These are phyloP conservation scores for Taiozyma sp. DNA, from an alignment of 1,139 yeast species.

Conservation along the genomic window DNA sequence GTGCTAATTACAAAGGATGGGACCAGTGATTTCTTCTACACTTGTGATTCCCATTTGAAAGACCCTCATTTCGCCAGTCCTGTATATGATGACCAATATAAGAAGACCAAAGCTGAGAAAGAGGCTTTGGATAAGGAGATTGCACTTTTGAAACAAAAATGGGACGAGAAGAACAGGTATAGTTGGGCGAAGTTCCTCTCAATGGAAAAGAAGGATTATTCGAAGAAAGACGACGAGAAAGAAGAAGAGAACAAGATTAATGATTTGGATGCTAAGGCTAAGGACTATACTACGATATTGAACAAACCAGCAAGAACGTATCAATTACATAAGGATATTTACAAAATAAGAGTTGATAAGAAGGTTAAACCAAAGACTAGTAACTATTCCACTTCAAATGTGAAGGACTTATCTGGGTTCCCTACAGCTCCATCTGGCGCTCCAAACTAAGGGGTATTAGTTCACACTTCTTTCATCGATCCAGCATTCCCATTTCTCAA, in stretches of 20 bases:
- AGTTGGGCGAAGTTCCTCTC: constrained; percentile 29
- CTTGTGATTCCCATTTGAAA: constrained; percentile 56
- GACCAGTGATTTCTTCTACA: constrained; percentile 58
- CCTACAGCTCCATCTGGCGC: constrained; percentile 46
- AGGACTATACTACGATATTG: constrained; percentile 24
- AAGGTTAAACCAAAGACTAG: constrained; percentile 18
- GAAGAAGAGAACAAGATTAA: constrained; percentile 24
- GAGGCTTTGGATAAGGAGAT: constrained; percentile 38
- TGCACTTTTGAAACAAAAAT: constrained; percentile 27
- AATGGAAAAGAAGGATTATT: constrained; percentile 20
- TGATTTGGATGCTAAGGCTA: constrained; percentile 25
- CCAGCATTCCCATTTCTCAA: constrained; percentile 70
- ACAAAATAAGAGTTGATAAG: constrained; percentile 42
- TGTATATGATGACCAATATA: constrained; percentile 40
- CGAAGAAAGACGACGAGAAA: constrained; percentile 17
- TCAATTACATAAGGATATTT: constrained; percentile 47
- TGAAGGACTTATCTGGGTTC: constrained; percentile 35
- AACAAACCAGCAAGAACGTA: constrained; percentile 40
- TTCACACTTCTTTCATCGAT: constrained; percentile 67
- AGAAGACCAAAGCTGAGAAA: constrained; percentile 35
- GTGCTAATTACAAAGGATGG: constrained; percentile 52
- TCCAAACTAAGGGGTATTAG: constrained; percentile 2
- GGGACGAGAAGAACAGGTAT: constrained; percentile 25
- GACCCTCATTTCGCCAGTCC: constrained; percentile 62
- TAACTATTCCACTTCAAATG: constrained; percentile 17